A percentile compares a stretch with the other conserved stretches of the same genome.
Evolutionary conservation across 805 yeast species (phyloP).

Genomic region (Saturnispora halmiae): DNA sequence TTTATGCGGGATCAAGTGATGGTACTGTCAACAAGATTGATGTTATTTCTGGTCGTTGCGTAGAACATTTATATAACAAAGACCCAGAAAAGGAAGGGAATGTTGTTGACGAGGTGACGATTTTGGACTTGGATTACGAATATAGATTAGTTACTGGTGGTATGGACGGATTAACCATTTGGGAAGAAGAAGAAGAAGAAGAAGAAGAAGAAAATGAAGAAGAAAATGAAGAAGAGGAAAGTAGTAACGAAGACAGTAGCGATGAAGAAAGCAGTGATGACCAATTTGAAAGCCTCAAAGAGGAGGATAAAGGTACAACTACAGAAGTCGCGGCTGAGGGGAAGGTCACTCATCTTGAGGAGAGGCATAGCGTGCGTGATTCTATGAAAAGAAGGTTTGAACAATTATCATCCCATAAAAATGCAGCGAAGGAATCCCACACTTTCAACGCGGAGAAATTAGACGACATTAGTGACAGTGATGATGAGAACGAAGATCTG

Average conservation of each 20-base stretch:
- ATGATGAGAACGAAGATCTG: conserved; percentile 15
- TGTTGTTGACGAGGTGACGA: conserved; percentile 60
- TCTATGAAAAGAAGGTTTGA: conserved; percentile 1
- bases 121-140: conserved; percentile 69
- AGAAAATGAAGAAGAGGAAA: conserved; percentile 11
- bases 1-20: conserved; percentile 75
- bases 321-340: no score
- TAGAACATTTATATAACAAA: conserved; percentile 60
- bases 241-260: conserved; percentile 11
- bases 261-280: conserved; percentile 11
- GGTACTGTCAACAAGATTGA: conserved; percentile 66
- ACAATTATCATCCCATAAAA: neutral
- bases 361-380: neutral
- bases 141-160: conserved; percentile 78
- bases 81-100: conserved; percentile 56
- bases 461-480: conserved; percentile 13
- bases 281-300: no score
- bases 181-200: conserved; percentile 39
- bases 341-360: no score
- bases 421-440: neutral
- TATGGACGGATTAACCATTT: conserved; percentile 70
- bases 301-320: no score
- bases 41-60: conserved; percentile 50
- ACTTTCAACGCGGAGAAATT: conserved; percentile 3
- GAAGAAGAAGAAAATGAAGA: conserved; percentile 27